phyloP scores from a whole-genome alignment of 1,139 yeast genomes.

The Saccharomycopsis hybrid region DNA sequence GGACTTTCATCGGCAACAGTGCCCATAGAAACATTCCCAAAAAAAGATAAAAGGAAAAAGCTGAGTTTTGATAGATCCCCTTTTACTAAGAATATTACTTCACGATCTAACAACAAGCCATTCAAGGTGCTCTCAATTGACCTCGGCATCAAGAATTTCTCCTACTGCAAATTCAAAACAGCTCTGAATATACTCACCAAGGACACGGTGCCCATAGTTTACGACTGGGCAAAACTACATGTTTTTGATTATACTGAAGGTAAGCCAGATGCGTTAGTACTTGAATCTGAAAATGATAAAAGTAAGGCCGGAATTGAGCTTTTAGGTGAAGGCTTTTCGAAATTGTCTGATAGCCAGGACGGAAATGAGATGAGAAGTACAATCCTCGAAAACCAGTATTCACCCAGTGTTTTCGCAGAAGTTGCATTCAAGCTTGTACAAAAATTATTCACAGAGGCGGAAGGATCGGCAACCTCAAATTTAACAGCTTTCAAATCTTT shows the following conservation, averaged over 20 bases:
- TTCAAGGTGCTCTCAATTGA: slow-evolving; percentile 15
- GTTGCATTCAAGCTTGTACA: slow-evolving; percentile 2
- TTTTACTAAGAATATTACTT: too few relatives aligned
- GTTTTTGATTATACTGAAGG: not conserved
- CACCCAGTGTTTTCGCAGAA: not conserved
- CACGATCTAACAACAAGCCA: too few relatives aligned
- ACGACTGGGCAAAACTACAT: slow-evolving; percentile 18
- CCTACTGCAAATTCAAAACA: slow-evolving; percentile 17
- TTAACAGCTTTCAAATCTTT: not conserved
- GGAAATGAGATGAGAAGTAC: not conserved
- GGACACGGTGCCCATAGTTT: slow-evolving; percentile 3
- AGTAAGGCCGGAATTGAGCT: not conserved
- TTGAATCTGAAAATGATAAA: not conserved
- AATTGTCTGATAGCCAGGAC: not conserved
- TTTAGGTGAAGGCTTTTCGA: not conserved
- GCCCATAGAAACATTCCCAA: too few relatives aligned
- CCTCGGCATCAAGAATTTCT: slow-evolving; percentile 20
- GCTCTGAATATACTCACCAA: too few relatives aligned
- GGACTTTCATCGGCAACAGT: too few relatives aligned
- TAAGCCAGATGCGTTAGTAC: not conserved
- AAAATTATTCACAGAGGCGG: not conserved
- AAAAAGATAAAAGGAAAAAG: too few relatives aligned
- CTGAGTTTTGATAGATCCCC: too few relatives aligned
- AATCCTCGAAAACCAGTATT: not conserved
- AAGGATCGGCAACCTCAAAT: not conserved